These are phyloP conservation scores for Russula vinacea DNA, from an alignment of 768 basidiomycete genomes.

Conservation along the genomic window DNA sequence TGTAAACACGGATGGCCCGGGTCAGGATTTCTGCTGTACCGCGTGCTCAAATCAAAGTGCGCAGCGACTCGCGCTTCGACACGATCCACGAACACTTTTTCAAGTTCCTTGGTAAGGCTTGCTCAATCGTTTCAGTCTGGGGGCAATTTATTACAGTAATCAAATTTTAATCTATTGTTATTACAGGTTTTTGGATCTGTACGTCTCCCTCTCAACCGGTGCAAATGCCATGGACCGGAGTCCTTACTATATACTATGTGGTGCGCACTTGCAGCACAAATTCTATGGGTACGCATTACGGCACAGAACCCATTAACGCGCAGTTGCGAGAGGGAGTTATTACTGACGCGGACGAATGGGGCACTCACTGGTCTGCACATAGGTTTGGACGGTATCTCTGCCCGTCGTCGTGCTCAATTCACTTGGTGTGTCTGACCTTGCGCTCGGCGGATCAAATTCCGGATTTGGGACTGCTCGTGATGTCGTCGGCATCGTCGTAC, in stretches of 20 bases:
- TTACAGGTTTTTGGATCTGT: slow-evolving; percentile 14
- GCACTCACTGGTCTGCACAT: too few species aligned
- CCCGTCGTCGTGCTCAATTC: slow-evolving; percentile 14
- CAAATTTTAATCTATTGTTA: not conserved
- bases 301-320: too few species aligned
- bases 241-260: not conserved
- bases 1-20: too few species aligned
- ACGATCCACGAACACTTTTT: slow-evolving; percentile 62
- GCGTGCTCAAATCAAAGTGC: slow-evolving; percentile 70
- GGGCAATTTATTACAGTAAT: not conserved
- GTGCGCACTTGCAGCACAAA: not conserved
- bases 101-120: slow-evolving; percentile 48
- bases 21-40: slow-evolving; percentile 59
- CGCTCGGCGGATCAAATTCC: slow-evolving; percentile 61
- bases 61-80: slow-evolving; percentile 65
- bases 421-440: not conserved
- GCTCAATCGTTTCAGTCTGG: not conserved
- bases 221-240: not conserved
- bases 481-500: slow-evolving; percentile 34
- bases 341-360: not conserved
- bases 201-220: too few species aligned
- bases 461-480: slow-evolving; percentile 43
- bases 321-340: not conserved
- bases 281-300: slow-evolving; percentile 2
- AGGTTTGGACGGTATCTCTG: slow-evolving; percentile 6